Evolutionary conservation across 129 eudicot genomes (phyloP).

Genomic region (Silybum marianum): DNA sequence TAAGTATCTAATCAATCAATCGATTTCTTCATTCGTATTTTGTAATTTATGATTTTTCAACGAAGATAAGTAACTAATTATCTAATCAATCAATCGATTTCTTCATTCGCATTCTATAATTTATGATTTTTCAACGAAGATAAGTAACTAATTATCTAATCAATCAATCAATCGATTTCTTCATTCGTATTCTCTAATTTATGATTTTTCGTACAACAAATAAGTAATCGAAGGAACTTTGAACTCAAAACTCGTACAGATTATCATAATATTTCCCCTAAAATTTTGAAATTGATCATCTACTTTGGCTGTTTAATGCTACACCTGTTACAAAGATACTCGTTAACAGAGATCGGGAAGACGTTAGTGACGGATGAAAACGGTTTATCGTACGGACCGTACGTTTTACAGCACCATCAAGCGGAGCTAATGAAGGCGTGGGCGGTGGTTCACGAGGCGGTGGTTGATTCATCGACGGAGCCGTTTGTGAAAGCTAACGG

Average conservation of each 20-base stretch:
- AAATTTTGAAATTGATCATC: neutral
- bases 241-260: neutral
- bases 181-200: neutral
- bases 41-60: neutral
- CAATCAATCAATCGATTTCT: too few species aligned
- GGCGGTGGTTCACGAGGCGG: conserved; percentile 52
- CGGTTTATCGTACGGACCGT: conserved; percentile 49
- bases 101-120: neutral
- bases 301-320: neutral
- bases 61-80: conserved; percentile 23
- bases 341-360: conserved; percentile 46
- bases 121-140: neutral
- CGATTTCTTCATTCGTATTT: too few species aligned
- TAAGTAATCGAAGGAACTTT: neutral
- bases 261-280: neutral
- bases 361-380: conserved; percentile 47
- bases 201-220: neutral
- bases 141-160: too few species aligned
- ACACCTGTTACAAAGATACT: conserved; percentile 16
- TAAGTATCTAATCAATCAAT: too few species aligned
- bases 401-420: conserved; percentile 57
- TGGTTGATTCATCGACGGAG: conserved; percentile 42
- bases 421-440: conserved; percentile 54
- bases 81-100: neutral
- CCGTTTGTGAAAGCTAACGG: conserved; percentile 52